Conservation (phyloP, 2,329 filamentous ascomycete species). For the Microsporum canis region DNA sequence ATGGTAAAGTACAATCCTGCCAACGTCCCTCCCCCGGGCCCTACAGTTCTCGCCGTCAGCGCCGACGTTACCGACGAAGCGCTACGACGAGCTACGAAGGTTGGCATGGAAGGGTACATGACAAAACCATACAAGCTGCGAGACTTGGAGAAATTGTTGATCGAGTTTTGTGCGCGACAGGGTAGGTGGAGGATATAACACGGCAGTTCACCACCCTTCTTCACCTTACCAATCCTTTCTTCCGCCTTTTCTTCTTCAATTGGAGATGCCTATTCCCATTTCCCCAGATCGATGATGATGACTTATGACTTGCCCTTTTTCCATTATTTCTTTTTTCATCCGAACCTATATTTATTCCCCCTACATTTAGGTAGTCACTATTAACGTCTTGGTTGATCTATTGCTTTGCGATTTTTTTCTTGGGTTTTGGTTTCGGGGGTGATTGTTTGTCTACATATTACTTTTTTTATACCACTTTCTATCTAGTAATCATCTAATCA, state of each 20-base stretch:
- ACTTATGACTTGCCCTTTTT: neutral
- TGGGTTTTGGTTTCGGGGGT: neutral
- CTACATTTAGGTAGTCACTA: neutral
- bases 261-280: neutral
- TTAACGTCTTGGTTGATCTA: neutral
- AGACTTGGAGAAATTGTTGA: constrained; percentile 51
- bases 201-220: neutral
- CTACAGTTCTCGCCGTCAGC: constrained; percentile 50
- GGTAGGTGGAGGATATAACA: neutral
- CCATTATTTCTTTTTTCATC: neutral
- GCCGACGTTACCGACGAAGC: constrained; percentile 57
- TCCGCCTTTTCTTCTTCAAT: too few species aligned
- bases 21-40: constrained; percentile 22
- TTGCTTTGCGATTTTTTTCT: neutral
- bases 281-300: neutral
- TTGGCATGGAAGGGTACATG: constrained; percentile 58
- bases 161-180: constrained; percentile 32
- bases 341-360: neutral
- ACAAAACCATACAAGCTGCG: constrained; percentile 55
- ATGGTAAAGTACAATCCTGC: constrained; percentile 6
- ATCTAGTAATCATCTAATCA: neutral
- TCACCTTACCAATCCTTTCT: neutral
- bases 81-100: constrained; percentile 47
- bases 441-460: neutral
- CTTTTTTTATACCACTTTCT: neutral